Conservation (phyloP, 176 grass and related monocot genomes). For the Rhynchospora pubera region DNA sequence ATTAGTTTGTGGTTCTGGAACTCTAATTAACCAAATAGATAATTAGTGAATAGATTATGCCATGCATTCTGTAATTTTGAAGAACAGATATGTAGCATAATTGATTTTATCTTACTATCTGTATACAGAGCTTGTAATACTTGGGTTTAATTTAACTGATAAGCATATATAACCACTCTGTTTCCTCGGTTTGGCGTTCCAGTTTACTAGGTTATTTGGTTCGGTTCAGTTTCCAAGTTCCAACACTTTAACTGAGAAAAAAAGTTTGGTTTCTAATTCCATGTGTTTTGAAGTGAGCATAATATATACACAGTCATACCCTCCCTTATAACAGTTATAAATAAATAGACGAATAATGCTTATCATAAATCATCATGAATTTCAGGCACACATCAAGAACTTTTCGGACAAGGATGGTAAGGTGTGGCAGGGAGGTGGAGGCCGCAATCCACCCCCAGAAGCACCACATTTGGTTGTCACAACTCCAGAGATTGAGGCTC, state of each 20-base stretch:
- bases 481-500: slow-evolving; percentile 74
- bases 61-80: not conserved
- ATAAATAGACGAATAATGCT: not conserved
- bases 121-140: not conserved
- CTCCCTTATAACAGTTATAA: not conserved
- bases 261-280: not conserved
- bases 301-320: not conserved
- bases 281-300: not conserved
- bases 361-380: not conserved
- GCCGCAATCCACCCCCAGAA: slow-evolving; percentile 86
- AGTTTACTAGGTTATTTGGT: no score
- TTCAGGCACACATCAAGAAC: slow-evolving; percentile 53
- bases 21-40: not conserved
- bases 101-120: not conserved
- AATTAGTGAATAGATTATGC: not conserved
- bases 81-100: not conserved
- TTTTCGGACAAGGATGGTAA: slow-evolving; percentile 74
- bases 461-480: slow-evolving; percentile 81
- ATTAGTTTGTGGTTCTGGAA: not conserved
- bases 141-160: not conserved
- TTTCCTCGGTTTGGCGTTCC: not conserved
- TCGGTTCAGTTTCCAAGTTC: no score
- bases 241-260: not conserved
- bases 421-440: slow-evolving; percentile 85
- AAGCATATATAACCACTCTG: no score